Evolutionary conservation across 73 alveolate genomes (phyloP).

Genomic region (Tetrahymena elliotti): DNA sequence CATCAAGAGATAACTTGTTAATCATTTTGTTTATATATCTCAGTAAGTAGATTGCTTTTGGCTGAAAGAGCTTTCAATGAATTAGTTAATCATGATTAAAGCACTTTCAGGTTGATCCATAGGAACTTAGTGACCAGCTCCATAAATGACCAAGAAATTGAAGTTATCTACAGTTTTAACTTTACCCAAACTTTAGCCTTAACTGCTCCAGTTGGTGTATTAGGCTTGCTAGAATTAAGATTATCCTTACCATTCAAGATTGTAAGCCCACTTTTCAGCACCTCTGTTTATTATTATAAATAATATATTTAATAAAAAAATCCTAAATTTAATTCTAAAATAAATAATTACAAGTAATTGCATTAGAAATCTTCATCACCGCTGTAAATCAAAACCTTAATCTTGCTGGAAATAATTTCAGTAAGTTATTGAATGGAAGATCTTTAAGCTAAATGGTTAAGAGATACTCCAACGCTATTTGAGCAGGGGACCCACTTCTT

Average conservation of each 20-base stretch:
- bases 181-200: not conserved
- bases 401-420: not conserved
- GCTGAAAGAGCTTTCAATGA: not conserved
- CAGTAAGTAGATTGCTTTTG: not conserved
- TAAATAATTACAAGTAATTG: not conserved
- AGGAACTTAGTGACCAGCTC: not conserved
- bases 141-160: not conserved
- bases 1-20: too few relatives aligned
- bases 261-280: not conserved
- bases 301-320: not conserved
- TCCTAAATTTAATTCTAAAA: not conserved
- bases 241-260: not conserved
- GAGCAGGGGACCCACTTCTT: not conserved
- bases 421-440: not conserved
- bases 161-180: not conserved
- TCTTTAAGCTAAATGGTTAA: not conserved
- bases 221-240: not conserved
- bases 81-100: not conserved
- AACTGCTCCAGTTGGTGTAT: not conserved
- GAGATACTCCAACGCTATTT: not conserved
- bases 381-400: not conserved
- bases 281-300: not conserved
- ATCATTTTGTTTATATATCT: too few relatives aligned
- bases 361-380: not conserved
- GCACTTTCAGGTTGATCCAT: not conserved